phyloP scores from a whole-genome alignment of 345 rosid genomes.

The Murraya paniculata region DNA sequence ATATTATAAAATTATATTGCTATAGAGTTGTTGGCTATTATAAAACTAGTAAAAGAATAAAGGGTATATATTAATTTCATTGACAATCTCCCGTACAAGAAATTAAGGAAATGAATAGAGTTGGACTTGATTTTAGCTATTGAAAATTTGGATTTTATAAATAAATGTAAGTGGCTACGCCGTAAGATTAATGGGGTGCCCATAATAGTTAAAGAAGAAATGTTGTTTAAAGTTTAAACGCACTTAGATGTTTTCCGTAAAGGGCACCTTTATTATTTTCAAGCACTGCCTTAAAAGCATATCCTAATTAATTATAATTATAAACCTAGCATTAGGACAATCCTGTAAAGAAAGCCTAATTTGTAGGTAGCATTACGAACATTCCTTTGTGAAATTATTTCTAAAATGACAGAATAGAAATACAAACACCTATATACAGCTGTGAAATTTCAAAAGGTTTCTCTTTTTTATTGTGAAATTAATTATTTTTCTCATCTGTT shows the following conservation, averaged over 20 bases:
- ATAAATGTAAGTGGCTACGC: background rate
- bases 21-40: too few relatives aligned
- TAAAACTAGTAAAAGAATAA: too few relatives aligned
- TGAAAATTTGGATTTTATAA: background rate
- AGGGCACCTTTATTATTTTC: background rate
- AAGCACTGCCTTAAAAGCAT: background rate
- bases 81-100: too few relatives aligned
- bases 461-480: too few relatives aligned
- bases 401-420: background rate
- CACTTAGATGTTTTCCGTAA: background rate
- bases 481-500: too few relatives aligned
- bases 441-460: background rate
- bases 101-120: constrained; percentile 7
- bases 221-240: background rate
- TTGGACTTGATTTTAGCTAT: constrained; percentile 5
- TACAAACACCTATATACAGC: background rate
- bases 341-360: constrained; percentile 3
- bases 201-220: background rate
- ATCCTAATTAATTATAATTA: background rate
- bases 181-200: background rate
- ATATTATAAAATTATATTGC: too few relatives aligned
- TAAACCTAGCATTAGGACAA: background rate
- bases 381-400: background rate
- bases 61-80: too few relatives aligned
- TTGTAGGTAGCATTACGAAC: background rate